A percentile compares a stretch with the other conserved stretches of the same genome.
These are phyloP conservation scores for Paradendryphiella salina DNA, from an alignment of 2,329 filamentous ascomycete genomes.

Conservation along the genomic window DNA sequence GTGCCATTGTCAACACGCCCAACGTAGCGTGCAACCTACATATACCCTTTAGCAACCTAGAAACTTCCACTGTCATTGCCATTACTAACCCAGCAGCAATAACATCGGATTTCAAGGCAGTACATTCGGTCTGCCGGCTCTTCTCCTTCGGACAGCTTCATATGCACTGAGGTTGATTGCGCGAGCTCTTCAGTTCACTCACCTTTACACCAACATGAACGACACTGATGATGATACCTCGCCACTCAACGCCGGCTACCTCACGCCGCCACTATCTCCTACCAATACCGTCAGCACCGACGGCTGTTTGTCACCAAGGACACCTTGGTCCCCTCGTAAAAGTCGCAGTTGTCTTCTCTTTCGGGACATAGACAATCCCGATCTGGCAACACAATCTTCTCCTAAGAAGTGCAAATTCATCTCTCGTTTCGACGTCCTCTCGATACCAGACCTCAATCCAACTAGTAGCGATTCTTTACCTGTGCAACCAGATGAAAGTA, in stretches of 20 bases:
- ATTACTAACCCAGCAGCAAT: slow-evolving; percentile 44
- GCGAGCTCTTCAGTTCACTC: slow-evolving; percentile 3
- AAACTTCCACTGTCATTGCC: slow-evolving; percentile 26
- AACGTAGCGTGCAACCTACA: slow-evolving; percentile 9
- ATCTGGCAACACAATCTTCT: slow-evolving; percentile 28
- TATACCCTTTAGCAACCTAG: slow-evolving; percentile 26
- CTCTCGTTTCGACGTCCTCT: slow-evolving; percentile 19
- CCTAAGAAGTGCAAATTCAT: slow-evolving; percentile 28
- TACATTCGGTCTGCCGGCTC: slow-evolving; percentile 15
- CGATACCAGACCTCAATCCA: slow-evolving; percentile 19
- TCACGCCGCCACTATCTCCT: slow-evolving; percentile 43
- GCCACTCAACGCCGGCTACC: slow-evolving; percentile 22
- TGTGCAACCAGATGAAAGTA: slow-evolving; percentile 15
- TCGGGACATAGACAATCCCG: slow-evolving; percentile 16
- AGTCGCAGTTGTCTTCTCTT: slow-evolving; percentile 33
- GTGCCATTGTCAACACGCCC: slow-evolving; percentile 13
- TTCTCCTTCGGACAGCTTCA: slow-evolving; percentile 23
- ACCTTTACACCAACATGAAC: slow-evolving; percentile 29
- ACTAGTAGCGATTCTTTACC: slow-evolving; percentile 7
- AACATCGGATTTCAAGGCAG: slow-evolving; percentile 25
- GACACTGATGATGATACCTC: slow-evolving; percentile 23
- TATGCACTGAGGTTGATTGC: slow-evolving; percentile 26
- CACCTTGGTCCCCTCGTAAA: slow-evolving; percentile 39
- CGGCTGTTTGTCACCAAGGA: slow-evolving; percentile 37
- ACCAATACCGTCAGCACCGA: slow-evolving; percentile 42